These are phyloP conservation scores for Candida wancherniae DNA, from an alignment of 805 yeast genomes.

Conservation along the genomic window DNA sequence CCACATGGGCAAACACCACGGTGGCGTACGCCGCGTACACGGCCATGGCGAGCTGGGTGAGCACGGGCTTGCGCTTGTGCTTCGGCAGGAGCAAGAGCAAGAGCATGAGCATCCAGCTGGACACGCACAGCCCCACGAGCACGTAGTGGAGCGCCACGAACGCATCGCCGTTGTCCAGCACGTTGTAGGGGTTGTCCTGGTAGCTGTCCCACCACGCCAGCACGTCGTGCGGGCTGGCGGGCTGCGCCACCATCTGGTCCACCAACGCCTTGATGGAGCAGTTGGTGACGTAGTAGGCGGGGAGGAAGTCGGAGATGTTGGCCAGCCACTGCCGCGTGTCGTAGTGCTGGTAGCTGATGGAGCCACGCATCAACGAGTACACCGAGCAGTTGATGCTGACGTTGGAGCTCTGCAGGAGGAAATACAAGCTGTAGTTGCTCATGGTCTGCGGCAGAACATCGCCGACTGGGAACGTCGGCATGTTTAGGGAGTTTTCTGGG, in stretches of 20 bases:
- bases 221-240: constrained; percentile 9
- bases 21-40: constrained; percentile 53
- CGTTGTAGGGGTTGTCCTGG: constrained; percentile 21
- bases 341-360: constrained; percentile 19
- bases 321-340: constrained; percentile 13
- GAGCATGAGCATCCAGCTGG: constrained; percentile 67
- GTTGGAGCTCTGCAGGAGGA: constrained; percentile 21
- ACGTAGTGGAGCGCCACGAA: constrained; percentile 47
- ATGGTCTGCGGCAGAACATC: constrained; percentile 5
- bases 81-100: constrained; percentile 48
- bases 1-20: constrained; percentile 43
- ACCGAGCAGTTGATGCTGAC: constrained; percentile 36
- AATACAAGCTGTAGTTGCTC: constrained; percentile 17
- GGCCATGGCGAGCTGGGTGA: constrained; percentile 55
- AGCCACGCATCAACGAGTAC: constrained; percentile 34
- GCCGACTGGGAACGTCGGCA: neutral
- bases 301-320: constrained; percentile 21
- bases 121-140: constrained; percentile 50
- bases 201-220: constrained; percentile 11
- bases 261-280: constrained; percentile 30
- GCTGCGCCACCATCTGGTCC: constrained; percentile 26
- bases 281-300: constrained; percentile 47
- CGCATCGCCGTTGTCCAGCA: constrained; percentile 35
- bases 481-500: neutral
- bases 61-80: constrained; percentile 50